Conservation (phyloP, 2,329 filamentous ascomycete genomes). For the Hypoxylon sp. region DNA sequence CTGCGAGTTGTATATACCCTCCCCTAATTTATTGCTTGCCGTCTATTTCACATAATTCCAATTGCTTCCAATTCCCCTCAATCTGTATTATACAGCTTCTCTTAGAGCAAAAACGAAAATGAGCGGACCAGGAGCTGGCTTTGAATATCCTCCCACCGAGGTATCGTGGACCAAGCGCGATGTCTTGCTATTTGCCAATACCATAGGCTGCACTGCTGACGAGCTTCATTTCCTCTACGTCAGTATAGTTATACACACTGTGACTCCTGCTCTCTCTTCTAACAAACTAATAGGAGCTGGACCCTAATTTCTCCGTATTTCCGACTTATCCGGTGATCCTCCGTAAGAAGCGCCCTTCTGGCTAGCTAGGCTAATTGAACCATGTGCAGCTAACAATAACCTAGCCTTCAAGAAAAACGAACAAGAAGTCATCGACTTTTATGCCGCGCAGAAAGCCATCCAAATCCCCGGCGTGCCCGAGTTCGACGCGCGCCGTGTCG, state of each 20-base stretch:
- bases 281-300: slow-evolving; percentile 76
- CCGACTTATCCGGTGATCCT: slow-evolving; percentile 90
- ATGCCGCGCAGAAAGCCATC: slow-evolving; percentile 75
- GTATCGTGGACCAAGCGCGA: slow-evolving; percentile 92
- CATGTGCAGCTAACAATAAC: slow-evolving; percentile 18
- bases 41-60: not conserved
- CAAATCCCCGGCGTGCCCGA: slow-evolving; percentile 83
- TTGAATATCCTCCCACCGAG: slow-evolving; percentile 81
- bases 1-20: not conserved
- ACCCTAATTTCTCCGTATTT: slow-evolving; percentile 89
- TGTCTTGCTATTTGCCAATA: slow-evolving; percentile 89
- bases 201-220: slow-evolving; percentile 86
- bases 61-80: not conserved
- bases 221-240: slow-evolving; percentile 96
- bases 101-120: slow-evolving; percentile 51
- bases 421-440: slow-evolving; percentile 88
- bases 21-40: not conserved
- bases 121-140: slow-evolving; percentile 75
- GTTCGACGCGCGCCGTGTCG: slow-evolving; percentile 80
- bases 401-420: slow-evolving; percentile 81
- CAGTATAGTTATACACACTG: slow-evolving; percentile 14
- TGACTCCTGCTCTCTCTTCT: slow-evolving; percentile 3
- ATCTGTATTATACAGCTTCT: not conserved
- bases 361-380: slow-evolving; percentile 5
- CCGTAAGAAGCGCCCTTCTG: slow-evolving; percentile 64